These are phyloP conservation scores for Penicillium waksmanii DNA, from an alignment of 495 filamentous ascomycete genomes.

Conservation along the genomic window DNA sequence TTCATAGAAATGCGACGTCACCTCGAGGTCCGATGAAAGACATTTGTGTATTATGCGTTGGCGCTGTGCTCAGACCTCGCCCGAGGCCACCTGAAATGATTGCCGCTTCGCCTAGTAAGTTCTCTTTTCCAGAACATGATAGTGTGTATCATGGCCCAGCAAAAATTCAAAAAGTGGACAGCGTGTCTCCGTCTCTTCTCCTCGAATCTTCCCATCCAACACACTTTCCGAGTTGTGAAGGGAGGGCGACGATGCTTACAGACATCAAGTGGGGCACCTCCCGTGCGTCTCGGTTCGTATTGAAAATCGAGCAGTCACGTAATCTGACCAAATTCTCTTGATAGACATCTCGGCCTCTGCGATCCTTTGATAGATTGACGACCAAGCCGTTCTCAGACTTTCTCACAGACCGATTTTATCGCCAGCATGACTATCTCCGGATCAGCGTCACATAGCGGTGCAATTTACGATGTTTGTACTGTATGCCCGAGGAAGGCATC, in stretches of 20 bases:
- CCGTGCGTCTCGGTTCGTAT: neutral
- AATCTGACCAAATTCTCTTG: neutral
- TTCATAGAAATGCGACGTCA: too few species aligned
- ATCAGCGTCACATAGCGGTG: conserved; percentile 95
- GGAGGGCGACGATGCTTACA: neutral
- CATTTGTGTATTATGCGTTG: too few species aligned
- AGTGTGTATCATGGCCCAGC: neutral
- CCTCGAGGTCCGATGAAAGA: too few species aligned
- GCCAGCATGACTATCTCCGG: conserved; percentile 93
- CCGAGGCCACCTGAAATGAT: neutral
- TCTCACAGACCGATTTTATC: conserved; percentile 84
- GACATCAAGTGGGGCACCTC: neutral
- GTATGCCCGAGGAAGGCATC: conserved; percentile 96
- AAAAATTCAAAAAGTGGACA: neutral
- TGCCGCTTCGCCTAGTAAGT: neutral
- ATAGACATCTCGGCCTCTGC: conserved; percentile 1
- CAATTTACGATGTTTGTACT: conserved; percentile 90
- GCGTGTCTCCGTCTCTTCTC: neutral
- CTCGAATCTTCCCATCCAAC: neutral
- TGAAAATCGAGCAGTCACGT: conserved; percentile 4
- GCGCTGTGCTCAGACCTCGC: neutral
- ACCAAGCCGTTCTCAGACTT: conserved; percentile 87
- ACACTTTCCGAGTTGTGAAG: neutral
- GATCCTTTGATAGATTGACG: neutral
- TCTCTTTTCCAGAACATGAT: neutral